These are phyloP conservation scores for Meripilus lineatus DNA, from an alignment of 1,284 basidiomycete genomes.

Conservation along the genomic window DNA sequence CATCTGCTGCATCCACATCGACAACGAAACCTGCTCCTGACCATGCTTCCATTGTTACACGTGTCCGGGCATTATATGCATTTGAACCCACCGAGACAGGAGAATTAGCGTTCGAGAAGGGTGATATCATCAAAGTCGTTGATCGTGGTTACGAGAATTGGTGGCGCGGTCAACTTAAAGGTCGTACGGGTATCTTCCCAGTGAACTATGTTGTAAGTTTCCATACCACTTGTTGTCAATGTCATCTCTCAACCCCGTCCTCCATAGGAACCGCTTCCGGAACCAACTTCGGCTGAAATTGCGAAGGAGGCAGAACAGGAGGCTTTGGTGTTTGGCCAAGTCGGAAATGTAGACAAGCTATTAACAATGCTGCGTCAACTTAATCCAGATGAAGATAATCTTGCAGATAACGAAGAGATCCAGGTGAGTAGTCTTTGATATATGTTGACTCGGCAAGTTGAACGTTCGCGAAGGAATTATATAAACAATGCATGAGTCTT, in stretches of 20 bases:
- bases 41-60: conserved; percentile 49
- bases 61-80: conserved; percentile 87
- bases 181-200: conserved; percentile 95
- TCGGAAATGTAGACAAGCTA: conserved; percentile 85
- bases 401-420: conserved; percentile 94
- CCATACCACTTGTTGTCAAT: background rate
- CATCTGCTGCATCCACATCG: conserved; percentile 29
- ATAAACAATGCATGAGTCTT: conserved; percentile 84
- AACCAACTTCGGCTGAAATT: conserved; percentile 77
- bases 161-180: conserved; percentile 95
- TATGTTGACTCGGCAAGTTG: background rate
- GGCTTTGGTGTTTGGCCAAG: conserved; percentile 80
- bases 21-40: conserved; percentile 28
- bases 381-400: conserved; percentile 76
- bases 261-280: conserved; percentile 81
- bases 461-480: conserved; percentile 63
- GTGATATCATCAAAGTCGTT: conserved; percentile 94
- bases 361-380: conserved; percentile 76
- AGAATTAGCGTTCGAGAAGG: conserved; percentile 90
- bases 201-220: conserved; percentile 89
- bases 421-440: conserved; percentile 46
- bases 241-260: conserved; percentile 2
- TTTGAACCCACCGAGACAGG: conserved; percentile 89
- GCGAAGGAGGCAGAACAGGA: conserved; percentile 87
- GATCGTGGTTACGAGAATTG: conserved; percentile 96